Conservation (phyloP, 768 basidiomycete species). For the Daedaleopsis sinensis region DNA sequence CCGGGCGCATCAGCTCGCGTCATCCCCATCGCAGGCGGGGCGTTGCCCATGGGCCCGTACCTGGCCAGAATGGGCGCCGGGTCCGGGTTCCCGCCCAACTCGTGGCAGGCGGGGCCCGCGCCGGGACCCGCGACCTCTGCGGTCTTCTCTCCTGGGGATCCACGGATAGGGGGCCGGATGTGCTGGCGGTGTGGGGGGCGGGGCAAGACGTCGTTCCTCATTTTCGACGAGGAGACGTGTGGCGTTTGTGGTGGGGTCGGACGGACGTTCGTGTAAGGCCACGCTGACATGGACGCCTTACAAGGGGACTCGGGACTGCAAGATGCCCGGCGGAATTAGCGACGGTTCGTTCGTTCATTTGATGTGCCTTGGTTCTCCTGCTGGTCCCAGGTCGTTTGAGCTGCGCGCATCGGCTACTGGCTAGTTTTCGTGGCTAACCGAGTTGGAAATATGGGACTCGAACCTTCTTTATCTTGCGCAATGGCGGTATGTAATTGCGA, state of each 20-base stretch:
- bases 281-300: not conserved
- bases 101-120: conserved; percentile 4
- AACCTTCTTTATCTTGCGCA: too few relatives aligned
- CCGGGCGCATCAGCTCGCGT: conserved; percentile 21
- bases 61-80: conserved; percentile 16
- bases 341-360: too few relatives aligned
- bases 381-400: too few relatives aligned
- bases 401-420: too few relatives aligned
- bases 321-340: not conserved
- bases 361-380: too few relatives aligned
- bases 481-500: too few relatives aligned
- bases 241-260: conserved; percentile 66
- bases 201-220: conserved; percentile 52
- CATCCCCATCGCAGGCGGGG: conserved; percentile 26
- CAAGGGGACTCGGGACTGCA: not conserved
- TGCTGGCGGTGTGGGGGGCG: conserved; percentile 70
- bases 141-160: conserved; percentile 63
- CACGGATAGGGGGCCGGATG: conserved; percentile 63
- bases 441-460: too few relatives aligned
- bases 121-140: conserved; percentile 20
- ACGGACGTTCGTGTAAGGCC: conserved; percentile 36
- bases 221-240: conserved; percentile 60
- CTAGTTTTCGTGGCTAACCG: too few relatives aligned
- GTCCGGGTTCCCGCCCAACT: conserved; percentile 15
- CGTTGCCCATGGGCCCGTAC: conserved; percentile 23